A percentile compares a stretch with the other conserved stretches of the same genome.
These are phyloP conservation scores for Schizosaccharomyces lindneri DNA, from an alignment of 805 yeast species.

Conservation along the genomic window DNA sequence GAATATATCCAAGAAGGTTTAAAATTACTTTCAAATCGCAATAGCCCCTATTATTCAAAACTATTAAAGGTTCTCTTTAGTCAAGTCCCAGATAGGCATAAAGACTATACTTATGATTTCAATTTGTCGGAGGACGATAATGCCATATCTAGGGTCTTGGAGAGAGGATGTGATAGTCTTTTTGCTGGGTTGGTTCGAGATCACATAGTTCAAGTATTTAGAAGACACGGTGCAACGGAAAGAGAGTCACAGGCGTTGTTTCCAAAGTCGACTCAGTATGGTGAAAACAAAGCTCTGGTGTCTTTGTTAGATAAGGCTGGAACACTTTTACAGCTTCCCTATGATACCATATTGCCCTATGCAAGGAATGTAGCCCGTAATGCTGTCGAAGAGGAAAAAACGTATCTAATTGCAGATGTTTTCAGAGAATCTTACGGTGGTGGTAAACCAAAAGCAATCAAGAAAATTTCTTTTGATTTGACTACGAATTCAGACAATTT, in stretches of 20 bases:
- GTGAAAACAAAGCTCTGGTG: slow-evolving; percentile 27
- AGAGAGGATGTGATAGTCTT: slow-evolving; percentile 1
- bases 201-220: slow-evolving; percentile 26
- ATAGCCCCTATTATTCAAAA: slow-evolving; percentile 85
- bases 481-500: slow-evolving; percentile 25
- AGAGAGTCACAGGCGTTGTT: slow-evolving; percentile 41
- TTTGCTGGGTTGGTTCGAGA: slow-evolving; percentile 28
- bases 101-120: slow-evolving; percentile 55
- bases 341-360: slow-evolving; percentile 70
- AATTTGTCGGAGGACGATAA: slow-evolving; percentile 8
- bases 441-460: slow-evolving; percentile 25
- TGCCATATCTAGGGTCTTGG: not conserved
- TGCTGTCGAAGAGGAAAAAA: slow-evolving; percentile 28
- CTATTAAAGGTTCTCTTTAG: slow-evolving; percentile 70
- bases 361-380: slow-evolving; percentile 59
- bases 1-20: slow-evolving; percentile 72
- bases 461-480: slow-evolving; percentile 73
- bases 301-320: slow-evolving; percentile 70
- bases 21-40: slow-evolving; percentile 45
- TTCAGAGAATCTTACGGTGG: slow-evolving; percentile 23
- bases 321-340: slow-evolving; percentile 65
- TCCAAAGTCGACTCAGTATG: slow-evolving; percentile 55
- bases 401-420: slow-evolving; percentile 57
- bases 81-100: slow-evolving; percentile 24
- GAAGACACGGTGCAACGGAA: slow-evolving; percentile 69